Evolutionary conservation across 352 stramenopile genomes (phyloP).

Genomic region (Phytophthora pini): DNA sequence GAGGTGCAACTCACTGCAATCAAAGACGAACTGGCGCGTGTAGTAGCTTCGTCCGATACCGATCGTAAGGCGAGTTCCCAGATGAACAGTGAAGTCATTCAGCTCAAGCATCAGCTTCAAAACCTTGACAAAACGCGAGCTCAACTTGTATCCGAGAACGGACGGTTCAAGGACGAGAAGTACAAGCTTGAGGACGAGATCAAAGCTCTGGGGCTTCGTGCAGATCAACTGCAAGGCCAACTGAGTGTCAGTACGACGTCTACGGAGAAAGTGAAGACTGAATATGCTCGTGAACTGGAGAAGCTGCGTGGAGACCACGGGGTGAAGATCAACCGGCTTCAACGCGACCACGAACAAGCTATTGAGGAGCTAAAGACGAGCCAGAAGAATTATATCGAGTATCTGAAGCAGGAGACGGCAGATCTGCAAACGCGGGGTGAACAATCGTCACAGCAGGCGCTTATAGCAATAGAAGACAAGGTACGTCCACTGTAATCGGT

Average conservation of each 20-base stretch:
- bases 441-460: slow-evolving; percentile 31
- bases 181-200: slow-evolving; percentile 43
- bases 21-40: slow-evolving; percentile 52
- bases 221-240: slow-evolving; percentile 48
- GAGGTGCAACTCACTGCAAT: slow-evolving; percentile 52
- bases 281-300: slow-evolving; percentile 57
- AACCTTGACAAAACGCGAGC: slow-evolving; percentile 52
- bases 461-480: slow-evolving; percentile 40
- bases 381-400: slow-evolving; percentile 56
- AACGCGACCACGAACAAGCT: slow-evolving; percentile 46
- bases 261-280: slow-evolving; percentile 51
- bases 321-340: slow-evolving; percentile 47
- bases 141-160: slow-evolving; percentile 49
- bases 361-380: slow-evolving; percentile 52
- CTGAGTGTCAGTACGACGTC: slow-evolving; percentile 36
- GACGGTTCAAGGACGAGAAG: slow-evolving; percentile 44
- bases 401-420: slow-evolving; percentile 52
- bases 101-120: slow-evolving; percentile 63
- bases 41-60: slow-evolving; percentile 40
- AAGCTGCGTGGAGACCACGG: slow-evolving; percentile 48
- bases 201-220: slow-evolving; percentile 37
- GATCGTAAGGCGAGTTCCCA: slow-evolving; percentile 43
- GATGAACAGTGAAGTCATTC: slow-evolving; percentile 56
- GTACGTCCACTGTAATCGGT: slow-evolving; percentile 15
- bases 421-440: slow-evolving; percentile 30